Percentiles rank a stretch among this genome's conserved stretches.
These are phyloP conservation scores for Malassezia globosa DNA, from an alignment of 1,284 basidiomycete species.

Conservation along the genomic window DNA sequence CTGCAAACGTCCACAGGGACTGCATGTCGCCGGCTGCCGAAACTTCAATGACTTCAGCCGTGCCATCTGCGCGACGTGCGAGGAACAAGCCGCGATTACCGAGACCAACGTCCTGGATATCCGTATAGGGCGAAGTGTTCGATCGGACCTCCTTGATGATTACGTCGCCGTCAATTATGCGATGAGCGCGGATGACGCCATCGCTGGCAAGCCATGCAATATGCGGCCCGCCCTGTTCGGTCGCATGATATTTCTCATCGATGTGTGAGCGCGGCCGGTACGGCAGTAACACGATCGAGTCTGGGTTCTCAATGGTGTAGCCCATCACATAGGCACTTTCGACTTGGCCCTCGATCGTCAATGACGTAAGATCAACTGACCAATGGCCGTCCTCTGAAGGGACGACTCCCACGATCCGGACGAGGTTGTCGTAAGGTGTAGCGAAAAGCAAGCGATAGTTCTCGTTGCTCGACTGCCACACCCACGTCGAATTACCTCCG, in stretches of 20 bases:
- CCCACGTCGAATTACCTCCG: constrained; percentile 1
- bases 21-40: constrained; percentile 23
- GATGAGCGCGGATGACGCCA: constrained; percentile 26
- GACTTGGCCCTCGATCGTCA: neutral
- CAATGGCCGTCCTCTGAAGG: neutral
- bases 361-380: neutral
- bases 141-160: constrained; percentile 22
- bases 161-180: constrained; percentile 20
- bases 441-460: constrained; percentile 16
- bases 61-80: constrained; percentile 24
- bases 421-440: constrained; percentile 20
- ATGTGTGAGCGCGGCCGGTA: constrained; percentile 24
- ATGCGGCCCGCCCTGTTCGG: constrained; percentile 26
- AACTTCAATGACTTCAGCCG: constrained; percentile 31
- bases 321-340: neutral
- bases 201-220: constrained; percentile 37
- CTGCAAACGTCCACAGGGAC: constrained; percentile 37
- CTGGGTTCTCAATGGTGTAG: neutral
- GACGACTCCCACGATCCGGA: constrained; percentile 20
- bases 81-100: constrained; percentile 33
- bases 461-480: constrained; percentile 7
- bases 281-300: constrained; percentile 17
- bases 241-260: constrained; percentile 12
- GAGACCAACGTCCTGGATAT: constrained; percentile 30
- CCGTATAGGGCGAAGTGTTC: constrained; percentile 3